These are phyloP conservation scores for Kwoniella pini DNA, from an alignment of 768 basidiomycete species.

Conservation along the genomic window DNA sequence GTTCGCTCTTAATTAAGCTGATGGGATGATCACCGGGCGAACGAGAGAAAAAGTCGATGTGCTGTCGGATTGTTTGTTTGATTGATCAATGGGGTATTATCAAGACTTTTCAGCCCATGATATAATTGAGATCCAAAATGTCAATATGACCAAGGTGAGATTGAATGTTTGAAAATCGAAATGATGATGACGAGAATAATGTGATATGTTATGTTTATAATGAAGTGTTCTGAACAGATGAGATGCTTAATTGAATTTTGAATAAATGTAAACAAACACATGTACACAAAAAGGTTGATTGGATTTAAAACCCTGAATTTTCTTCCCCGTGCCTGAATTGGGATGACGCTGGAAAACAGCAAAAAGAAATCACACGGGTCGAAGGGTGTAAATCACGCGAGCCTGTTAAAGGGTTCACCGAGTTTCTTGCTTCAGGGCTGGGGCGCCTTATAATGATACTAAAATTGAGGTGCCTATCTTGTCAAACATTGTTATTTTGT, in stretches of 20 bases:
- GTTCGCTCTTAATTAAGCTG: no score
- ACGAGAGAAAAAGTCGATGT: no score
- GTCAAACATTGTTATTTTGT: no score
- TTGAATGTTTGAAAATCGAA: neutral
- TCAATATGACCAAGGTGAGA: no score
- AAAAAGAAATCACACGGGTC: constrained; percentile 9
- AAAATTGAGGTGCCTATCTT: no score
- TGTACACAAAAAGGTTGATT: neutral
- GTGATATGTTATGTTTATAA: neutral
- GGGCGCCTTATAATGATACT: neutral
- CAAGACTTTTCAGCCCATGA: no score
- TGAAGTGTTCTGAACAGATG: no score
- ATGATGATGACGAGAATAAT: neutral
- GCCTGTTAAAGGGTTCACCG: neutral
- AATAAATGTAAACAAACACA: neutral
- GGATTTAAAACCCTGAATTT: neutral
- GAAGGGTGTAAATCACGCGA: neutral
- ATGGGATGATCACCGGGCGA: no score
- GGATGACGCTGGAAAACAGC: neutral
- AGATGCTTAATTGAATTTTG: neutral
- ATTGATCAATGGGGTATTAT: no score
- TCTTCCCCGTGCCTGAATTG: neutral
- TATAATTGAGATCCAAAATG: neutral
- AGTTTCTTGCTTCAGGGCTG: neutral
- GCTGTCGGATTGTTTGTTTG: no score